These are phyloP conservation scores for Dictyostelium brefeldianum DNA, from an alignment of 78 protist species.

Conservation along the genomic window DNA sequence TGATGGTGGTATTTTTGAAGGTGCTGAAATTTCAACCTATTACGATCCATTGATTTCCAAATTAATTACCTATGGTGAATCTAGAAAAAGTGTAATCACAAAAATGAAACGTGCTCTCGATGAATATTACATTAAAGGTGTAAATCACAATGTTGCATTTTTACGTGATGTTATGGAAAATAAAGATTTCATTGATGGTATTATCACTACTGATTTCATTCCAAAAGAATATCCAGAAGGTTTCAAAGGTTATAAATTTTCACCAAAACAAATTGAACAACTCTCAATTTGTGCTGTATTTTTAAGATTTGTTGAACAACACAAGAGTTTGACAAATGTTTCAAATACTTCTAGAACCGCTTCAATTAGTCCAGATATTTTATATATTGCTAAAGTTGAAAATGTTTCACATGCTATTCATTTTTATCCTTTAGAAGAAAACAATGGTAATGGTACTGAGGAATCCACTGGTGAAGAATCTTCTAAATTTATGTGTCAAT, in stretches of 20 bases:
- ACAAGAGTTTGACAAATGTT: conserved; percentile 35
- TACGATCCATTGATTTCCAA: conserved; percentile 99
- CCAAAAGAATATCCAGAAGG: conserved; percentile 94
- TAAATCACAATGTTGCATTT: conserved; percentile 94
- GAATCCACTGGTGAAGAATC: not conserved
- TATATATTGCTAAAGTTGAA: conserved; percentile 20
- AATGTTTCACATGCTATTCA: conserved; percentile 38
- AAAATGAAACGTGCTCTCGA: conserved; percentile 90
- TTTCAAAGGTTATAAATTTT: conserved; percentile 88
- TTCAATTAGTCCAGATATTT: conserved; percentile 40
- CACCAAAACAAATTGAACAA: conserved; percentile 56
- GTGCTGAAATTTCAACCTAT: conserved; percentile 96
- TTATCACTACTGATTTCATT: conserved; percentile 93
- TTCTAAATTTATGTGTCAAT: conserved; percentile 4
- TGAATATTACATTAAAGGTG: conserved; percentile 92
- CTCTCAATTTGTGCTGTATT: conserved; percentile 31
- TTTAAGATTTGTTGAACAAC: conserved; percentile 56
- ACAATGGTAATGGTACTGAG: not conserved
- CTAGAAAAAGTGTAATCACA: conserved; percentile 53
- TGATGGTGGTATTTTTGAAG: conserved; percentile 86
- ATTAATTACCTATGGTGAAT: conserved; percentile 93
- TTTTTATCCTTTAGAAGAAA: not conserved
- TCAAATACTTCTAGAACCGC: not conserved
- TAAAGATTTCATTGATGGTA: conserved; percentile 87
- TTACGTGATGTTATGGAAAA: conserved; percentile 92